Evolutionary conservation across 2,329 filamentous ascomycete genomes (phyloP).

Genomic region (Neurospora crassa): DNA sequence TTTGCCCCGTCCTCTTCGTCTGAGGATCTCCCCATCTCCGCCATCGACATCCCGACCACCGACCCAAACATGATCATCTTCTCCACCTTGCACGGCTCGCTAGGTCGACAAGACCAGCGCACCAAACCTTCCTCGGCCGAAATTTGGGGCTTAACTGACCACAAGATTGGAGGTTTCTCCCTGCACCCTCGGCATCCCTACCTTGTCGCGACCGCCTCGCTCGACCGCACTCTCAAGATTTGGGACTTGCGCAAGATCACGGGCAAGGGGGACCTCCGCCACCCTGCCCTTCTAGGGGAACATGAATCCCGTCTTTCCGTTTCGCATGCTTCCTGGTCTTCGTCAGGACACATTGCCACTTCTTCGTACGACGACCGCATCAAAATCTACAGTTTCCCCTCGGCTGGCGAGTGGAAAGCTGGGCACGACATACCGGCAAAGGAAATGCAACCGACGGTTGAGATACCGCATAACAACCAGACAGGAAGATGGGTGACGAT

Average conservation of each 20-base stretch:
- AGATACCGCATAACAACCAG: conserved; percentile 85
- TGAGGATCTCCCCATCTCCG: conserved; percentile 72
- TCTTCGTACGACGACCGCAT: conserved; percentile 92
- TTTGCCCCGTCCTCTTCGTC: conserved; percentile 64
- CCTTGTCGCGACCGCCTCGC: conserved; percentile 76
- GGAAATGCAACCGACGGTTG: conserved; percentile 58
- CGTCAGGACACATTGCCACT: conserved; percentile 77
- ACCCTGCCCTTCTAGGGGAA: conserved; percentile 66
- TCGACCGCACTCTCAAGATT: conserved; percentile 81
- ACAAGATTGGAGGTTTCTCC: conserved; percentile 93
- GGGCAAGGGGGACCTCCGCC: conserved; percentile 47
- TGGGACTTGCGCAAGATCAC: conserved; percentile 84
- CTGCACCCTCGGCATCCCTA: conserved; percentile 73
- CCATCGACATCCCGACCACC: conserved; percentile 65
- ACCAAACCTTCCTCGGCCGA: conserved; percentile 46
- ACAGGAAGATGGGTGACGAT: conserved; percentile 90
- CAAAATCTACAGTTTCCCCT: conserved; percentile 77
- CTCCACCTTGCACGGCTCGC: conserved; percentile 71
- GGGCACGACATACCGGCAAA: conserved; percentile 48
- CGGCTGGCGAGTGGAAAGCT: conserved; percentile 47
- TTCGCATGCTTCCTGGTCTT: conserved; percentile 85
- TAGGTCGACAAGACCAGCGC: conserved; percentile 75
- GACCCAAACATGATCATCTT: conserved; percentile 74
- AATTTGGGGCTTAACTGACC: conserved; percentile 69
- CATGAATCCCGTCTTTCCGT: conserved; percentile 79